phyloP scores from a whole-genome alignment of 768 basidiomycete species.

The Suillus occidentalis region DNA sequence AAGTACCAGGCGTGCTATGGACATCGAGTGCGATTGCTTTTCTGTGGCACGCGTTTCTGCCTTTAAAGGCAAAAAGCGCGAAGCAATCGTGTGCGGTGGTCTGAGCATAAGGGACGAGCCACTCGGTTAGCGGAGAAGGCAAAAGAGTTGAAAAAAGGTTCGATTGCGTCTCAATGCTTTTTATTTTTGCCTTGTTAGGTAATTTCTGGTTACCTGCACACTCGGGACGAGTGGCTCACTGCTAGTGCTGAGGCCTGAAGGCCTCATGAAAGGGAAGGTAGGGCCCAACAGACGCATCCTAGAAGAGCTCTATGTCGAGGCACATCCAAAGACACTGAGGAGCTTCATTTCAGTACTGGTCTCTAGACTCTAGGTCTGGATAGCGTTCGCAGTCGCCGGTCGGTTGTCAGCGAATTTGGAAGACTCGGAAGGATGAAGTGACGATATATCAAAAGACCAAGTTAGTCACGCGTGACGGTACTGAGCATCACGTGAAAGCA shows the following conservation, averaged over 20 bases:
- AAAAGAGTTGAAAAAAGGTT: not conserved
- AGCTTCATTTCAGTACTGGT: not conserved
- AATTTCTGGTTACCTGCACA: not conserved
- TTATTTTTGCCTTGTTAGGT: not conserved
- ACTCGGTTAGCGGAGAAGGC: not conserved
- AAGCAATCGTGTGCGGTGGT: conserved; percentile 21
- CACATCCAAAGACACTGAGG: not conserved
- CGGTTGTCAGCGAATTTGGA: not conserved
- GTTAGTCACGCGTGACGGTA: not conserved
- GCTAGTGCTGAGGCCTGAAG: not conserved
- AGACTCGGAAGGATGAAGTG: not conserved
- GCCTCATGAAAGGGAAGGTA: not conserved
- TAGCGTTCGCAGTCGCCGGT: not conserved
- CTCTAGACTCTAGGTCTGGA: not conserved
- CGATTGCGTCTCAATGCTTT: not conserved
- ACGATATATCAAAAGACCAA: not conserved
- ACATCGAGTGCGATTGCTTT: conserved; percentile 27
- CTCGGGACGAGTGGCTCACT: not conserved
- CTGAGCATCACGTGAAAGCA: not conserved
- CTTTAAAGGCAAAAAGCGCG: conserved; percentile 21
- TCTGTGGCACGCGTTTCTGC: conserved; percentile 16
- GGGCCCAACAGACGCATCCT: not conserved
- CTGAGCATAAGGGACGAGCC: conserved; percentile 14
- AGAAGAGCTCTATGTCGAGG: not conserved
- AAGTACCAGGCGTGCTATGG: conserved; percentile 19